phyloP scores from a whole-genome alignment of 495 filamentous ascomycete species.

The Penicillium chermesinum region DNA sequence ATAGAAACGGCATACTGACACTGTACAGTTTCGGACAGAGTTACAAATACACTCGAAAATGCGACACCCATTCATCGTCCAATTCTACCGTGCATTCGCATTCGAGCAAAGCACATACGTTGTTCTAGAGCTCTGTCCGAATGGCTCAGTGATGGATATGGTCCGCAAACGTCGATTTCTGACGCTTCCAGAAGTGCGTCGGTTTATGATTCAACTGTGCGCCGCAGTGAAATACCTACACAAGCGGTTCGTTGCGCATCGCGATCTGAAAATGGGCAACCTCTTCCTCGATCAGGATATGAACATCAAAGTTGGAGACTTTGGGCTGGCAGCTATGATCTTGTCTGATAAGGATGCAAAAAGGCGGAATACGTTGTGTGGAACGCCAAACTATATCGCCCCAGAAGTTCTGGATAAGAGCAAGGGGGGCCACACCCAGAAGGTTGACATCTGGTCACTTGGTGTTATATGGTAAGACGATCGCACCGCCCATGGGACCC shows the following conservation, averaged over 20 bases:
- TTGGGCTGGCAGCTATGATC: slow-evolving; percentile 90
- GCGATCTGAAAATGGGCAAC: slow-evolving; percentile 97
- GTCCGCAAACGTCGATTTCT: slow-evolving; percentile 80
- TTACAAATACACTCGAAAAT: slow-evolving; percentile 98
- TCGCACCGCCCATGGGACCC: background rate
- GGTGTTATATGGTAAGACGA: slow-evolving; percentile 79
- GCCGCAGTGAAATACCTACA: slow-evolving; percentile 98
- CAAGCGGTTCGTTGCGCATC: slow-evolving; percentile 87
- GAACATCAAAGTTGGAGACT: slow-evolving; percentile 98
- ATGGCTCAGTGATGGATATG: slow-evolving; percentile 99
- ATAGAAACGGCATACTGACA: background rate
- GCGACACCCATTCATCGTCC: slow-evolving; percentile 87
- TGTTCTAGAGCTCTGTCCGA: slow-evolving; percentile 87
- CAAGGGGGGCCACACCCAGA: slow-evolving; percentile 83
- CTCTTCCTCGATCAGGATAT: slow-evolving; percentile 93
- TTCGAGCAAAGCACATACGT: slow-evolving; percentile 87
- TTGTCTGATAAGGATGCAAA: slow-evolving; percentile 80
- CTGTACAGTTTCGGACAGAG: slow-evolving; percentile 83
- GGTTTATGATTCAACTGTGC: slow-evolving; percentile 87
- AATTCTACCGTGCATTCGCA: slow-evolving; percentile 90
- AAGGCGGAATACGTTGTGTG: slow-evolving; percentile 85
- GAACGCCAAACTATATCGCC: slow-evolving; percentile 97
- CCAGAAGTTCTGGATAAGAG: slow-evolving; percentile 78
- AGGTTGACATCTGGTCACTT: slow-evolving; percentile 95
- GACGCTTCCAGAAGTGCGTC: slow-evolving; percentile 85